phyloP scores from a whole-genome alignment of 805 yeast species.

The Myxozyma neglecta region DNA sequence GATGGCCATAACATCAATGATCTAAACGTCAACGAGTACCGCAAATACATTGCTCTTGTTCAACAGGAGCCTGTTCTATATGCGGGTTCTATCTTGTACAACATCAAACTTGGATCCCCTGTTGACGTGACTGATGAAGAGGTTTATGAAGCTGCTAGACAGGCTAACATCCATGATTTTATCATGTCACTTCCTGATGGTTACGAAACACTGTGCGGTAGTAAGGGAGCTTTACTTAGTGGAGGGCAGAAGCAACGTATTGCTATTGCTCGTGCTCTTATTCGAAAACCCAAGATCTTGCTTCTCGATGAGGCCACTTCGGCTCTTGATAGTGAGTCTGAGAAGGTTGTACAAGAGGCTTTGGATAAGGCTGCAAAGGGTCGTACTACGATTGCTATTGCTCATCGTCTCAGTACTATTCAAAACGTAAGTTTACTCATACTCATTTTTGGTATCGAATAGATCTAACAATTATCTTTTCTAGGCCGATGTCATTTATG shows the following conservation, averaged over 20 bases:
- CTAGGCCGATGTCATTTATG: constrained; percentile 51
- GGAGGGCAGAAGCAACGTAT: constrained; percentile 68
- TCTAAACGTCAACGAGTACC: constrained; percentile 52
- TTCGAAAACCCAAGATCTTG: constrained; percentile 57
- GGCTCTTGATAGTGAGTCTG: constrained; percentile 60
- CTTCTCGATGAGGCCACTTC: constrained; percentile 60
- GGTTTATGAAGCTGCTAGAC: constrained; percentile 46
- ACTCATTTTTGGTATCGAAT: not conserved
- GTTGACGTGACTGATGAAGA: constrained; percentile 42
- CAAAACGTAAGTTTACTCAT: constrained; percentile 37
- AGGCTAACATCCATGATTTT: constrained; percentile 56
- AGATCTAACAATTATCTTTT: not conserved
- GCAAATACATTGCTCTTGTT: constrained; percentile 58
- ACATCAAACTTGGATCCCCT: constrained; percentile 50
- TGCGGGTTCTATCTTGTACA: constrained; percentile 78
- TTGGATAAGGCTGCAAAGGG: constrained; percentile 57
- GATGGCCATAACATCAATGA: constrained; percentile 54
- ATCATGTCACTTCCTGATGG: constrained; percentile 54
- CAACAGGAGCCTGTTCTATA: constrained; percentile 64
- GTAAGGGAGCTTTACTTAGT: constrained; percentile 54
- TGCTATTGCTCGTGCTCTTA: constrained; percentile 63
- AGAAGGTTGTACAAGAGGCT: constrained; percentile 63
- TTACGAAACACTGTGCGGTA: constrained; percentile 51
- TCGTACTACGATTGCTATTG: constrained; percentile 73
- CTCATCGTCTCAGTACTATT: constrained; percentile 68